A percentile compares a stretch with the other conserved stretches of the same genome.
phyloP scores from a whole-genome alignment of 2,329 filamentous ascomycete species.

The Penicillium rolfsii region DNA sequence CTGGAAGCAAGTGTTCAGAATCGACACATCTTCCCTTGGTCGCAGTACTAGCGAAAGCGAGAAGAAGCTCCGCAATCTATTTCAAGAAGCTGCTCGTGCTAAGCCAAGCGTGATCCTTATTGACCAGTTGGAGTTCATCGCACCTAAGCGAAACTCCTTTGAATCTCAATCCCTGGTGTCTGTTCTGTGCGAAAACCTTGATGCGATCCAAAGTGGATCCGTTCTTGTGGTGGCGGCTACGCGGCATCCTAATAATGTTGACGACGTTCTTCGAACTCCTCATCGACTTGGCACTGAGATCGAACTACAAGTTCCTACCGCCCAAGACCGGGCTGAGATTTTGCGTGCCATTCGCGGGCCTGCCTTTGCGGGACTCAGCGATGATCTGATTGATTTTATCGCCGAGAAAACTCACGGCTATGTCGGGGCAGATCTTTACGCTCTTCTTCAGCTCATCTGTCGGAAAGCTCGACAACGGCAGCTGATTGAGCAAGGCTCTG shows the following conservation, averaged over 20 bases:
- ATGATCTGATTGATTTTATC: slow-evolving; percentile 61
- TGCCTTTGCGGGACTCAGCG: slow-evolving; percentile 53
- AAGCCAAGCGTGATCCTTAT: slow-evolving; percentile 80
- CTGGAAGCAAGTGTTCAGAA: slow-evolving; percentile 70
- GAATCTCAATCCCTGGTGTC: slow-evolving; percentile 42
- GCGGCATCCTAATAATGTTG: slow-evolving; percentile 72
- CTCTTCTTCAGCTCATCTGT: slow-evolving; percentile 62
- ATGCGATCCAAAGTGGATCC: slow-evolving; percentile 49
- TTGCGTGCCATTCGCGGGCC: slow-evolving; percentile 60
- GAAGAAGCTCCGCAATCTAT: slow-evolving; percentile 65
- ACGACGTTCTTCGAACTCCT: slow-evolving; percentile 66
- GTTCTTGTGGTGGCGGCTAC: slow-evolving; percentile 78
- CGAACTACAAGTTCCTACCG: slow-evolving; percentile 76
- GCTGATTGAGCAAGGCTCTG: slow-evolving; percentile 20
- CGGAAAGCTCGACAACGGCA: slow-evolving; percentile 44
- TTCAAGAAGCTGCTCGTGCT: slow-evolving; percentile 68
- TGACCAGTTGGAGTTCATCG: slow-evolving; percentile 73
- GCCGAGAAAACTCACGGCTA: slow-evolving; percentile 83
- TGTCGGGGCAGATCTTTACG: slow-evolving; percentile 75
- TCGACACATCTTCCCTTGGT: slow-evolving; percentile 39
- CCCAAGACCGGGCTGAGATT: slow-evolving; percentile 71
- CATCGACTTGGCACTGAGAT: slow-evolving; percentile 70
- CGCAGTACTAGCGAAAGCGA: slow-evolving; percentile 49
- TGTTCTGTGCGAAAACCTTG: slow-evolving; percentile 47
- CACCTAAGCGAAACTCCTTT: slow-evolving; percentile 61